phyloP scores from a whole-genome alignment of 2,329 filamentous ascomycete genomes.

The Rosellinia necatrix region DNA sequence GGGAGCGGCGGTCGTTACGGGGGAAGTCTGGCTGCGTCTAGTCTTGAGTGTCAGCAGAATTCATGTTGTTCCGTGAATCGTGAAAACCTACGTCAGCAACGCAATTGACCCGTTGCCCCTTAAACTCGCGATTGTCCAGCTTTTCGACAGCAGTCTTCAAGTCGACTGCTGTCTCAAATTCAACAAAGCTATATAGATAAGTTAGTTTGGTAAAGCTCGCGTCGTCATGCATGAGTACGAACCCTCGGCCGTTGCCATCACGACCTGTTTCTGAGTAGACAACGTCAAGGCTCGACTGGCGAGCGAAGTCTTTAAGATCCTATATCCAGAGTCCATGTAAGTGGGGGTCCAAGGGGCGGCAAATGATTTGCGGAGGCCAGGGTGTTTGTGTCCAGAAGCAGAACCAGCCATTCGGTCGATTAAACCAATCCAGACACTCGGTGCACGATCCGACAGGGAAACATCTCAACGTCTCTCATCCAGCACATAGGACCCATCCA shows the following conservation, averaged over 20 bases:
- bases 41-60: slow-evolving; percentile 32
- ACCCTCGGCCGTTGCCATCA: slow-evolving; percentile 92
- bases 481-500: slow-evolving; percentile 39
- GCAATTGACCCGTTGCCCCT: slow-evolving; percentile 84
- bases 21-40: slow-evolving; percentile 80
- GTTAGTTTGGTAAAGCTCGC: slow-evolving; percentile 12
- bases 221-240: slow-evolving; percentile 45
- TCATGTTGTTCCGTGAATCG: slow-evolving; percentile 3
- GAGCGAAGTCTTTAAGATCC: slow-evolving; percentile 99
- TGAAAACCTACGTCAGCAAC: slow-evolving; percentile 75
- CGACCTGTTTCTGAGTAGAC: slow-evolving; percentile 97
- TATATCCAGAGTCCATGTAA: slow-evolving; percentile 84
- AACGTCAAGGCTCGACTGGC: slow-evolving; percentile 94
- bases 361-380: slow-evolving; percentile 42
- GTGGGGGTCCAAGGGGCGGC: slow-evolving; percentile 63
- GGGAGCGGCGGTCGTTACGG: slow-evolving; percentile 74
- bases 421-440: slow-evolving; percentile 40
- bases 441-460: slow-evolving; percentile 38
- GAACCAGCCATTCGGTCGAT: slow-evolving; percentile 40
- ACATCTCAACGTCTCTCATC: slow-evolving; percentile 39
- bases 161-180: slow-evolving; percentile 92
- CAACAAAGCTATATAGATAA: slow-evolving; percentile 74
- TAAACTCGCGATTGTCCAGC: slow-evolving; percentile 91
- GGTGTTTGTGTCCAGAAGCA: slow-evolving; percentile 40
- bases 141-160: slow-evolving; percentile 92